Base-by-base conservation (phyloP, 2,329 filamentous ascomycete genomes). In the Botryosphaeria agaves region DNA sequence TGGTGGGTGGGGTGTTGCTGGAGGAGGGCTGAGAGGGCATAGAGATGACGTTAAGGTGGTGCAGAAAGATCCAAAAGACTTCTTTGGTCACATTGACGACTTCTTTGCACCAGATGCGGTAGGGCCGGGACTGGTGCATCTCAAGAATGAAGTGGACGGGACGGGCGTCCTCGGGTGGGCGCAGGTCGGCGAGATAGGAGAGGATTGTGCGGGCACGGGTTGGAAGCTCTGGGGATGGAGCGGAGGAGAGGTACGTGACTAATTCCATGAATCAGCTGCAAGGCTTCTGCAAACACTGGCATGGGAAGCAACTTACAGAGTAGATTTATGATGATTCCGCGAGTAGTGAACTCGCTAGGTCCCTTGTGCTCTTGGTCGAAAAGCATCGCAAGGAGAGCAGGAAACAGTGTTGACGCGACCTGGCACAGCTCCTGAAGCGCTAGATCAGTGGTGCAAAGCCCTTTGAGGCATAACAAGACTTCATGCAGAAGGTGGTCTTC, bases 321-420 rank as follows among this genome's bases (percentile, higher is more conserved):
- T 5, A 95, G 66, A 29, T 80, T 89, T 21, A 85, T 81, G 47
- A 95, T 78, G 42, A 95, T 82, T 42, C 77, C 78, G 32, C 89
- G 76, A 8, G 89, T 95, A 4, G 80, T 89, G 51, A 93, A 98
- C 53, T 98, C 89, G 58, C 82, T 91, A 0, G 89, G 89, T 0
- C 89, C 89, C 52, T 95, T 95, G 61, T 85, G 91, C 49, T 95
- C 87, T n/a, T 91, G 82, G 45, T 94, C 85, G 45, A 95, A 95
- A 24, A 95, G 64, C 76, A 95, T 84, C 34, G 71, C 70, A 28
- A 95, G 57, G 28, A 98, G 61, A 16, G 81, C 80, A 2, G 87
- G 83, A 46, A 95, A 94, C 6, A 98, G 64, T 0, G 76, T 76
- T 5, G 64, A 61, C 41, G 91, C 82, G 34, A 93, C 81, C 7